Conservation (phyloP, 768 basidiomycete genomes). For the Rhodotorula toruloides region DNA sequence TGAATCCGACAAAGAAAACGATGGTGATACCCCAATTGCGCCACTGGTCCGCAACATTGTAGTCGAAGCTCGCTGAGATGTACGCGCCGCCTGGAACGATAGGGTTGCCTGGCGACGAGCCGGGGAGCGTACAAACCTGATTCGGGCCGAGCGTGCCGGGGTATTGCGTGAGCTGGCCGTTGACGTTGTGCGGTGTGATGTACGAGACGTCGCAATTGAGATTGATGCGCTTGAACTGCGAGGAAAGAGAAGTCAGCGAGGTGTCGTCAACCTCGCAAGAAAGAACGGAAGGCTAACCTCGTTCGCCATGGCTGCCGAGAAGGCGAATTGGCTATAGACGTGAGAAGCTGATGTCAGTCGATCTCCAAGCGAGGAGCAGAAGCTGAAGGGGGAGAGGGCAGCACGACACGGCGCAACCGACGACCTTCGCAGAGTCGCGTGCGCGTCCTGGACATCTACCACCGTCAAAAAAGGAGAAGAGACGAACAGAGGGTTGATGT, state of each 20-base stretch:
- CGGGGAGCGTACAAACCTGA: slow-evolving; percentile 72
- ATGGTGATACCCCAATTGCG: slow-evolving; percentile 62
- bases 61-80: slow-evolving; percentile 53
- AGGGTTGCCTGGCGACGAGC: slow-evolving; percentile 57
- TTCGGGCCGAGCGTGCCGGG: slow-evolving; percentile 59
- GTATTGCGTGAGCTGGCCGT: slow-evolving; percentile 55
- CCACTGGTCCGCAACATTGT: slow-evolving; percentile 53
- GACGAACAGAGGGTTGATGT: slow-evolving; percentile 62
- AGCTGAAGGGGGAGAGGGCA: too few species aligned
- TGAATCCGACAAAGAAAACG: slow-evolving; percentile 58
- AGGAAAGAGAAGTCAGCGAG: background rate
- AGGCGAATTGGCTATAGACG: slow-evolving; percentile 68
- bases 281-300: slow-evolving; percentile 48
- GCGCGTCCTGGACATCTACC: too few species aligned
- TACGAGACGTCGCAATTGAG: slow-evolving; percentile 62
- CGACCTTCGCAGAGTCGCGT: too few species aligned
- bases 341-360: too few species aligned
- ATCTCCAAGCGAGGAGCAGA: too few species aligned
- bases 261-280: background rate
- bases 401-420: too few species aligned
- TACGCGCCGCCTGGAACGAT: slow-evolving; percentile 60
- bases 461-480: too few species aligned
- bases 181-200: slow-evolving; percentile 62
- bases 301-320: slow-evolving; percentile 75
- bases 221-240: slow-evolving; percentile 49